Base-by-base conservation (phyloP, 2,329 filamentous ascomycete species). In the Penicillium sp. region DNA sequence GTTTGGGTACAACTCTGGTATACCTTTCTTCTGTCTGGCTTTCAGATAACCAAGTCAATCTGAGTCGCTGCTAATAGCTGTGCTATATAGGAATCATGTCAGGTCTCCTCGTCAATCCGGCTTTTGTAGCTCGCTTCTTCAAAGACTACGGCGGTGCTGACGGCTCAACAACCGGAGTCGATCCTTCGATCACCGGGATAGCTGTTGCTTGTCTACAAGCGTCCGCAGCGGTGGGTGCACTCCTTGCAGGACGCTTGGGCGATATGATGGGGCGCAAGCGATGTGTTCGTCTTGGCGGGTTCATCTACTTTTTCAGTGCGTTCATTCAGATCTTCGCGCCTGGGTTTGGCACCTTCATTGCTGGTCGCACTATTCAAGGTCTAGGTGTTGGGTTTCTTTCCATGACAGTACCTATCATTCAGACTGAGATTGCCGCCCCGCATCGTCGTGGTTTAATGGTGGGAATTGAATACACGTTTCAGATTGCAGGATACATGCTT, bases 1-100 rank as follows among this genome's bases (percentile, higher is more conserved):
- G 2, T 72, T 72, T 46, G 69, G 69, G 15, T 72, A 70, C 56
- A 69, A 72, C 45, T 69, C 66, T 42, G 69, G 69, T 70, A 57
- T 43, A 42, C 4, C 10, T 22, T n/a, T 7, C 8, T 42, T 7
- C 2, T 29, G 21, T 22, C 49, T 54, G 19, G 48, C 15, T 17
- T 1, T n/a, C n/a, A n/a, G n/a, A n/a, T n/a, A n/a, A n/a, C n/a
- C n/a, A n/a, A n/a, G n/a, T n/a, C n/a, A n/a, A n/a, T n/a, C n/a
- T n/a, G n/a, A n/a, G n/a, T n/a, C n/a, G n/a, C n/a, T n/a, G n/a
- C n/a, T n/a, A n/a, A n/a, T n/a, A n/a, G n/a, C n/a, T n/a, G n/a
- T n/a, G n/a, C n/a, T n/a, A n/a, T 10, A n/a, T 45, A 69, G 65
- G 67, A 54, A 70, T 71, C 51, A 71, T 72, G 69, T 59, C 57